Evolutionary conservation across 345 rosid genomes (phyloP), one percentile per base, ranked within the genome.

Genomic region (Punica granatum): DNA sequence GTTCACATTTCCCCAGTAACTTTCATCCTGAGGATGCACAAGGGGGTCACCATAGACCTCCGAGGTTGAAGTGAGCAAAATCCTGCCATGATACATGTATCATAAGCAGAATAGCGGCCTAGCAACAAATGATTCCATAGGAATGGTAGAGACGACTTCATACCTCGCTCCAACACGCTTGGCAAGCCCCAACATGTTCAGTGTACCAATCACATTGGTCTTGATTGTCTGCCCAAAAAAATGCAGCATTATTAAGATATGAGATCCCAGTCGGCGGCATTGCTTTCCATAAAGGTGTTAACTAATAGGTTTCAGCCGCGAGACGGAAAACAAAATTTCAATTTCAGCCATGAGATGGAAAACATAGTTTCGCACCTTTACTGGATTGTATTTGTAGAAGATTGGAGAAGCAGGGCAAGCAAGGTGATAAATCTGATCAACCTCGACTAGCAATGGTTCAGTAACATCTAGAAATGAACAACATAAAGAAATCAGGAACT

Each of bases 381-480:
- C 97, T 18, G 98, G 98, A 76, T 92, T 92, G 82, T 90, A 87
- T 69, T 92, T 90, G 84, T 92, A 92, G 86, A 92, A 92, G 70
- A 92, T 92, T 43, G 97, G 97, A 66, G 98, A 92, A 35, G 98
- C 98, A 70, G 96, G 98, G 79, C 96, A 90, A 66, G 98, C 97
- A 68, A 93, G 96, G 70, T 93, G 98, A 73, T 93, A 93, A 42
- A 93, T 90, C 68, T 77, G 84, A 79, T 92, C 98, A 70, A 90
- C 94, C 81, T 92, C 98, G 30, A 93, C 64, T 44, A 93, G 80
- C 81, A 93, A 70, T 19, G 98, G 80, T 80, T 93, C 97, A 6
- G 98, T 93, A 41, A 93, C 96, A 85, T 93, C 98, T 93, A 73
- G 10, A 41, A n/a, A 30, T 56, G 25, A 28, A 34, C 14, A 37